These are phyloP conservation scores for Plasmodium gonderi DNA, from an alignment of 169 alveolate species.

Conservation along the genomic window DNA sequence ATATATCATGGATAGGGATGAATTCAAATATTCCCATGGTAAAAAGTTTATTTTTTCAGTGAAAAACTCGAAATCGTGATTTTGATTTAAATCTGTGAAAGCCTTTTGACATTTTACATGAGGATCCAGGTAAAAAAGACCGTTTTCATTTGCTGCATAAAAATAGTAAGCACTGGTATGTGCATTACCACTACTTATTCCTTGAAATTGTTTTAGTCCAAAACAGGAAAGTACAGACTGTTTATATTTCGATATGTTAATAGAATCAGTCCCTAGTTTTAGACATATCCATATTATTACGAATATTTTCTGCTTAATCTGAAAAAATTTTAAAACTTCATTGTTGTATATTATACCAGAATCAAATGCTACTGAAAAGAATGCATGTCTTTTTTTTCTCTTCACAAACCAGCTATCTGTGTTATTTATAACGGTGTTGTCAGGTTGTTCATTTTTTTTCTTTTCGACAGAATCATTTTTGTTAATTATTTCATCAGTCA, in stretches of 20 bases:
- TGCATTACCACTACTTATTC: slow-evolving; percentile 78
- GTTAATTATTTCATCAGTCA: not conserved
- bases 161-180: slow-evolving; percentile 76
- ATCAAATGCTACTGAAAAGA: slow-evolving; percentile 55
- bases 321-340: slow-evolving; percentile 58
- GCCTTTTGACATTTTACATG: slow-evolving; percentile 77
- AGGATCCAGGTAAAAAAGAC: slow-evolving; percentile 78
- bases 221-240: slow-evolving; percentile 74
- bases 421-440: not conserved
- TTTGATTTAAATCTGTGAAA: slow-evolving; percentile 13
- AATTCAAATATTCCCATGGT: slow-evolving; percentile 68
- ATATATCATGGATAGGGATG: slow-evolving; percentile 32
- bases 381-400: slow-evolving; percentile 40
- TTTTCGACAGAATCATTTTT: not conserved
- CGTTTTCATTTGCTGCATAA: slow-evolving; percentile 72
- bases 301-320: slow-evolving; percentile 36
- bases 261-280: slow-evolving; percentile 57
- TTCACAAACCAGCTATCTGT: not conserved
- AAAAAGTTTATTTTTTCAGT: slow-evolving; percentile 30
- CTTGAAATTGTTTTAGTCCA: slow-evolving; percentile 75
- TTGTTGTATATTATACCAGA: slow-evolving; percentile 61
- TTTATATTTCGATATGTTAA: slow-evolving; percentile 39
- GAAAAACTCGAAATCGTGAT: slow-evolving; percentile 36
- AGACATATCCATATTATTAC: slow-evolving; percentile 67
- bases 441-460: not conserved